These are phyloP conservation scores for Dendryphion nanum DNA, from an alignment of 2,329 filamentous ascomycete genomes.

Conservation along the genomic window DNA sequence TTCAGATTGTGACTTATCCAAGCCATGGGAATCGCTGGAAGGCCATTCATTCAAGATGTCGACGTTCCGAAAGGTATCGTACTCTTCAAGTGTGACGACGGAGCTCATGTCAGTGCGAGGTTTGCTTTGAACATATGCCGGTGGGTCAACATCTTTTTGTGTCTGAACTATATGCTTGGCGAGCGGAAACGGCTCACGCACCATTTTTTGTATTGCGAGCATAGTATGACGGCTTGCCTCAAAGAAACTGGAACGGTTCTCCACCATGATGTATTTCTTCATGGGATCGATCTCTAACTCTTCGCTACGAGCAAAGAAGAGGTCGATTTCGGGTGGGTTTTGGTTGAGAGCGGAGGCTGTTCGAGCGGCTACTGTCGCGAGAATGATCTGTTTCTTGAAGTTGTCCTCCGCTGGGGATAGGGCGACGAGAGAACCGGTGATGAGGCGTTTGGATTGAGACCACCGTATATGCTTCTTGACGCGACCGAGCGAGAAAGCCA, in stretches of 20 bases:
- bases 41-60: conserved; percentile 60
- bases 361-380: conserved; percentile 72
- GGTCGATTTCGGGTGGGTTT: conserved; percentile 69
- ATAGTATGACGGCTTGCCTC: conserved; percentile 75
- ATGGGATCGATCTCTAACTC: conserved; percentile 68
- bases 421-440: conserved; percentile 55
- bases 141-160: conserved; percentile 47
- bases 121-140: conserved; percentile 52
- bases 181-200: conserved; percentile 59
- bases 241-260: conserved; percentile 71
- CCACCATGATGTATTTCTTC: conserved; percentile 73
- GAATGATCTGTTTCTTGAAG: conserved; percentile 64
- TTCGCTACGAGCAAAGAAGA: conserved; percentile 64
- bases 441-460: conserved; percentile 59
- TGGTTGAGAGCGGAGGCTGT: conserved; percentile 62
- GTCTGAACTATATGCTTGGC: conserved; percentile 60
- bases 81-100: conserved; percentile 40
- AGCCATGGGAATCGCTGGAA: conserved; percentile 39
- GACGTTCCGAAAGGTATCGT: conserved; percentile 45
- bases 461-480: conserved; percentile 68
- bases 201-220: conserved; percentile 66
- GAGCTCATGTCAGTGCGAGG: conserved; percentile 53
- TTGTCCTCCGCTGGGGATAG: conserved; percentile 56
- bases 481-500: conserved; percentile 69
- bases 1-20: conserved; percentile 70